Evolutionary conservation across 495 filamentous ascomycete species (phyloP).

Genomic region (Opeltia flavorubescens): DNA sequence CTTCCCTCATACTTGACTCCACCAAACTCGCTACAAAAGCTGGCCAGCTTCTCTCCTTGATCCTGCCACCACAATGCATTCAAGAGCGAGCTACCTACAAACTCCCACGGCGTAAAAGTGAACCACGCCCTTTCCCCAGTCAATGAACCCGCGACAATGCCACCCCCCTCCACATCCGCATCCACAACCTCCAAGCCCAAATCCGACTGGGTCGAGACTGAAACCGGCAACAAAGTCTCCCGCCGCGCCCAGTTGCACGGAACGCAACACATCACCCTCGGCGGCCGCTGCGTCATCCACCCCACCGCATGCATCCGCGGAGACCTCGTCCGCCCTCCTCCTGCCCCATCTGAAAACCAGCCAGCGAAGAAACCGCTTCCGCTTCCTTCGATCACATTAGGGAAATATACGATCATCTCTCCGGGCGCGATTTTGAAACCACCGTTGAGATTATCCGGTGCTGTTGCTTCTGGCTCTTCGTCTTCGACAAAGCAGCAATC

Average conservation of each 20-base stretch:
- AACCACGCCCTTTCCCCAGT: background rate
- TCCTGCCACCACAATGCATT: too few relatives aligned
- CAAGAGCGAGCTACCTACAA: too few relatives aligned
- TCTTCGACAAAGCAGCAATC: background rate
- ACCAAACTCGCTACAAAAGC: too few relatives aligned
- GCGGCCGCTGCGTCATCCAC: constrained; percentile 87
- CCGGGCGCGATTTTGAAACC: constrained; percentile 60
- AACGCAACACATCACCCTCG: constrained; percentile 93
- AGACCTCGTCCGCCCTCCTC: constrained; percentile 56
- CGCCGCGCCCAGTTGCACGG: constrained; percentile 80
- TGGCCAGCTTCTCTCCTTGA: too few relatives aligned
- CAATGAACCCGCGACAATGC: constrained; percentile 11
- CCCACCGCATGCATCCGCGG: constrained; percentile 84
- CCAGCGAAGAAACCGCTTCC: constrained; percentile 6
- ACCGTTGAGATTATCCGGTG: constrained; percentile 30
- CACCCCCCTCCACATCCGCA: constrained; percentile 33
- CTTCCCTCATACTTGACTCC: too few relatives aligned
- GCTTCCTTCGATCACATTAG: constrained; percentile 56
- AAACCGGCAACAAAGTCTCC: constrained; percentile 95
- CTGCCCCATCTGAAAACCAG: constrained; percentile 22
- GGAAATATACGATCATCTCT: constrained; percentile 75
- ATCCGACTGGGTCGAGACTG: constrained; percentile 40
- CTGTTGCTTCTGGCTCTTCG: background rate
- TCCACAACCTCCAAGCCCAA: constrained; percentile 21
- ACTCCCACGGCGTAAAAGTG: background rate